phyloP scores from a whole-genome alignment of 163 green algal genomes.

The Scenedesmus sp. region DNA sequence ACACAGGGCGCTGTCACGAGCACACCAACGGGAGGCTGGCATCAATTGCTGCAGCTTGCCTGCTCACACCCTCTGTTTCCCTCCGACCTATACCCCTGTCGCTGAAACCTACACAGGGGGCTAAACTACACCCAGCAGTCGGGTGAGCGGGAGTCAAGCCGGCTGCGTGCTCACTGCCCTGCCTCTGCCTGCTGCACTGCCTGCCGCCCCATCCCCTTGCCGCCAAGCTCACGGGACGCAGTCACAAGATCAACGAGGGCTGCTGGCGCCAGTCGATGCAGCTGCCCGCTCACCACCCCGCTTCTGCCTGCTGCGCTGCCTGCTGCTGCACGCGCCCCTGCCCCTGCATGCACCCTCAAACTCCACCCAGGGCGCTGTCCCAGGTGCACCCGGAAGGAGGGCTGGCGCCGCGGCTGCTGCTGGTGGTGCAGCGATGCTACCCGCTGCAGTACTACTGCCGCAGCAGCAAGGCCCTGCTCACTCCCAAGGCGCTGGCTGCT shows the following conservation, averaged over 20 bases:
- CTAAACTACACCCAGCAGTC: too few species aligned
- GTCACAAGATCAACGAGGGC: constrained; percentile 57
- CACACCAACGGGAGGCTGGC: too few species aligned
- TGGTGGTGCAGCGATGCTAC: constrained; percentile 69
- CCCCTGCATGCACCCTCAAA: too few species aligned
- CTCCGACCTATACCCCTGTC: too few species aligned
- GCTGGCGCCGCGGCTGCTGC: constrained; percentile 59
- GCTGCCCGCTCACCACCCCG: neutral
- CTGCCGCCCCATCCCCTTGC: neutral
- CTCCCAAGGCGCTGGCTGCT: neutral
- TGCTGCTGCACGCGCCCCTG: too few species aligned
- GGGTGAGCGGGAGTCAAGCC: too few species aligned
- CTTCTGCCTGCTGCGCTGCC: neutral
- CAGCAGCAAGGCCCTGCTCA: neutral
- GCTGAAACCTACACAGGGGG: too few species aligned
- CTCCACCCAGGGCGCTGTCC: constrained; percentile 45
- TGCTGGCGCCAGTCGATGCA: constrained; percentile 41
- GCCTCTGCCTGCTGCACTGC: neutral
- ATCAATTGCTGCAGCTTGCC: too few species aligned
- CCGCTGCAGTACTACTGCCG: constrained; percentile 50
- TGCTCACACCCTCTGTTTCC: too few species aligned
- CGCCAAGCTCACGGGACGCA: constrained; percentile 30
- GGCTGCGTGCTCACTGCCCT: neutral
- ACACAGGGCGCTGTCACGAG: too few species aligned
- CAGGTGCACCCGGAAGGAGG: constrained; percentile 60